These are phyloP conservation scores for Talaromyces stipitatus DNA, from an alignment of 495 filamentous ascomycete genomes.

Conservation along the genomic window DNA sequence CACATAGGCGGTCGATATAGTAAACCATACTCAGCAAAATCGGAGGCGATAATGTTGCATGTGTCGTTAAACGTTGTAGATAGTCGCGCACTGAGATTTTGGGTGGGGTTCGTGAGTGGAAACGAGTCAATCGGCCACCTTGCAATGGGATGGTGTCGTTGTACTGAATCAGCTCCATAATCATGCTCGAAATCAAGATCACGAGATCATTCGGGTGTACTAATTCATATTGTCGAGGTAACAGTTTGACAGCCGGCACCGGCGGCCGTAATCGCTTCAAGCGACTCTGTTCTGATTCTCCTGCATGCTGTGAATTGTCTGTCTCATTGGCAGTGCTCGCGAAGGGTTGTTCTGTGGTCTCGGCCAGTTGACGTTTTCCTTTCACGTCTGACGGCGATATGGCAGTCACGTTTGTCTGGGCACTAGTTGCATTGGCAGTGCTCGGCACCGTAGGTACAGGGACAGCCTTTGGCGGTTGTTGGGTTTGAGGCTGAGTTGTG, in stretches of 20 bases:
- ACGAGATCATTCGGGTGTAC: slow-evolving; percentile 80
- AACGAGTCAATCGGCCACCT: slow-evolving; percentile 78
- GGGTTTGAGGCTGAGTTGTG: slow-evolving; percentile 12
- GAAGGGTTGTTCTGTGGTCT: slow-evolving; percentile 16
- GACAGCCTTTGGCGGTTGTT: slow-evolving; percentile 10
- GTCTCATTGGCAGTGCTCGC: slow-evolving; percentile 27
- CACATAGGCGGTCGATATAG: slow-evolving; percentile 94
- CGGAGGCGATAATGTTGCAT: slow-evolving; percentile 87
- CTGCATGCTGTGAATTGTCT: slow-evolving; percentile 32
- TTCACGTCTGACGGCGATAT: slow-evolving; percentile 9
- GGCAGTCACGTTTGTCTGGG: slow-evolving; percentile 17
- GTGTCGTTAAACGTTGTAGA: slow-evolving; percentile 81
- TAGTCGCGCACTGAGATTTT: slow-evolving; percentile 93
- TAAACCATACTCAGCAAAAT: slow-evolving; percentile 99
- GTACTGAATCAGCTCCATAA: slow-evolving; percentile 83
- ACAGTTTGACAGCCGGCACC: slow-evolving; percentile 54
- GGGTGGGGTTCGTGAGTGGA: slow-evolving; percentile 91
- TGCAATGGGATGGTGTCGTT: slow-evolving; percentile 85
- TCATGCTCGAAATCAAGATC: slow-evolving; percentile 86
- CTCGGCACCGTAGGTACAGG: slow-evolving; percentile 5
- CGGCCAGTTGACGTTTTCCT: slow-evolving; percentile 11
- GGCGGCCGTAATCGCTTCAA: slow-evolving; percentile 45
- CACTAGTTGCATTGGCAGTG: slow-evolving; percentile 12
- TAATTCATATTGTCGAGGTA: slow-evolving; percentile 70
- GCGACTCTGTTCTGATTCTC: slow-evolving; percentile 37